Evolutionary conservation across 495 filamentous ascomycete genomes (phyloP).

Genomic region (Evernia prunastri): DNA sequence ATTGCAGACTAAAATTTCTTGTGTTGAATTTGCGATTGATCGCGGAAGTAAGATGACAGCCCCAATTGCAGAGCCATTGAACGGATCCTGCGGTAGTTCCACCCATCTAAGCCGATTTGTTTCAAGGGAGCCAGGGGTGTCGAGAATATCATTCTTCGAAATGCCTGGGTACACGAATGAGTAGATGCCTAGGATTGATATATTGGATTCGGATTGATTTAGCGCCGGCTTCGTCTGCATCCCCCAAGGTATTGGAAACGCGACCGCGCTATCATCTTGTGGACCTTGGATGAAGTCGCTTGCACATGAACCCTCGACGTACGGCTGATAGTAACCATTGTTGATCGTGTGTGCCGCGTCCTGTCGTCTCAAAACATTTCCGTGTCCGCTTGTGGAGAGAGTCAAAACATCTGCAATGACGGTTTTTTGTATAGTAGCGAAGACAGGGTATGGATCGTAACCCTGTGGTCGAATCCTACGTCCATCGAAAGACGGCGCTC

Average conservation of each 20-base stretch:
- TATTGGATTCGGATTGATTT: background rate
- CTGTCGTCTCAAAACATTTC: background rate
- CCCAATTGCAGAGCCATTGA: conserved; percentile 15
- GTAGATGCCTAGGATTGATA: background rate
- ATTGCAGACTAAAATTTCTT: conserved; percentile 8
- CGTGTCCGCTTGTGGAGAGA: conserved; percentile 5
- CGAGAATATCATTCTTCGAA: conserved; percentile 1
- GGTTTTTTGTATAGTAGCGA: conserved; percentile 11
- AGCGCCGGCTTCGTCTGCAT: background rate
- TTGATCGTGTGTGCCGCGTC: background rate
- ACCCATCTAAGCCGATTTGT: conserved; percentile 14
- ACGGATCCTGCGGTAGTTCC: conserved; percentile 8
- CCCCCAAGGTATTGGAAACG: background rate
- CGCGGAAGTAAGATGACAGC: conserved; percentile 15
- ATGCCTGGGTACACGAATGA: background rate
- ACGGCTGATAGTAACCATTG: conserved; percentile 7
- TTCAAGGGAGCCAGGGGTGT: background rate
- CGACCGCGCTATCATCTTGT: conserved; percentile 3
- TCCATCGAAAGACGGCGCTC: background rate
- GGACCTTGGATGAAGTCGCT: background rate
- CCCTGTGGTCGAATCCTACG: background rate
- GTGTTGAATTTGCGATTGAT: background rate
- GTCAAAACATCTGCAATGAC: conserved; percentile 17
- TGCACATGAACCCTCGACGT: background rate
- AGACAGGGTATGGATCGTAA: background rate